phyloP scores from a whole-genome alignment of 805 yeast species.

The Wickerhamomyces mucosus region DNA sequence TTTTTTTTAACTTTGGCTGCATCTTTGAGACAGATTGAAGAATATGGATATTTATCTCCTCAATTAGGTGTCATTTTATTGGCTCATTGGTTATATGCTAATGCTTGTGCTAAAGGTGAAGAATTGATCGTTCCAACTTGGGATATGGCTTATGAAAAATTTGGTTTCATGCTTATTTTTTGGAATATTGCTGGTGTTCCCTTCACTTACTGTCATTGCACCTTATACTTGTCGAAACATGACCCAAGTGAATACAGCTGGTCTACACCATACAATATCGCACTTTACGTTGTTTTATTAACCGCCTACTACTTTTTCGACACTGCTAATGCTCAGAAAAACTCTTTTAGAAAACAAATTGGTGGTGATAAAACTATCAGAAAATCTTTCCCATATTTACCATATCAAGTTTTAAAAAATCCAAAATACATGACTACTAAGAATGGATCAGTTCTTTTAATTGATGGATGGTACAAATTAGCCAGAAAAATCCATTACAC shows the following conservation, averaged over 20 bases:
- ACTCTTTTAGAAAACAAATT: slow-evolving; percentile 74
- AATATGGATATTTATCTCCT: slow-evolving; percentile 68
- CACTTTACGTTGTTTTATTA: slow-evolving; percentile 47
- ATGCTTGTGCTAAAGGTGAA: slow-evolving; percentile 97
- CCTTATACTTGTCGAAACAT: slow-evolving; percentile 74
- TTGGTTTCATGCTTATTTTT: slow-evolving; percentile 97
- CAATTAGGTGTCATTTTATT: slow-evolving; percentile 65
- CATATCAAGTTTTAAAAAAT: slow-evolving; percentile 69
- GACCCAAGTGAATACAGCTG: slow-evolving; percentile 76
- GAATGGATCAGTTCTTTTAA: slow-evolving; percentile 74
- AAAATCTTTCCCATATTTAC: slow-evolving; percentile 90
- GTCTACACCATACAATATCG: slow-evolving; percentile 50
- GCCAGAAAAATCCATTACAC: slow-evolving; percentile 95
- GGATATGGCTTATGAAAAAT: slow-evolving; percentile 99
- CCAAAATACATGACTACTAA: slow-evolving; percentile 81
- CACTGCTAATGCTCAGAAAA: slow-evolving; percentile 92
- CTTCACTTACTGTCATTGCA: slow-evolving; percentile 92
- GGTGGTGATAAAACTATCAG: slow-evolving; percentile 72
- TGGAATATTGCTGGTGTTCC: slow-evolving; percentile 99
- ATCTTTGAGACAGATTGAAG: slow-evolving; percentile 70
- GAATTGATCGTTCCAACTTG: slow-evolving; percentile 95
- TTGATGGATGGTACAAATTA: slow-evolving; percentile 91
- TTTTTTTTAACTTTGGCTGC: slow-evolving; percentile 70
- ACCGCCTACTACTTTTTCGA: slow-evolving; percentile 88
- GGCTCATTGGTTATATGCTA: slow-evolving; percentile 92